Conservation (phyloP, 148 eudicot species). For the Fagopyrum esculentum region DNA sequence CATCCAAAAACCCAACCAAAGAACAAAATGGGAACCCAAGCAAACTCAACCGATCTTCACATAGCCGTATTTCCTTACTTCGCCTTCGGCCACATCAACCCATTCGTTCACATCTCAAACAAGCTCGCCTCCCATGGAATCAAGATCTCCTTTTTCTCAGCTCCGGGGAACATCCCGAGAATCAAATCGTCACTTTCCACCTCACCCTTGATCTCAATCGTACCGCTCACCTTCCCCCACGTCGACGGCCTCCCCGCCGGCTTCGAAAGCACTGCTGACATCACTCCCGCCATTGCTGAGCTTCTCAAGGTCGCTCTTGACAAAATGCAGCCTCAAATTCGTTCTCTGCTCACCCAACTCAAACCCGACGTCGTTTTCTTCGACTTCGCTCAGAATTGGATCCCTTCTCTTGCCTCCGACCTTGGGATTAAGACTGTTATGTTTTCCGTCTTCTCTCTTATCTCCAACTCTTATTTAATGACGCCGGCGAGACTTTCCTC, state of each 20-base stretch:
- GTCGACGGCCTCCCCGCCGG: constrained; percentile 31
- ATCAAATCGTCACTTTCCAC: constrained; percentile 28
- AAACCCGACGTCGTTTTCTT: constrained; percentile 32
- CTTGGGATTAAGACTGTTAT: constrained; percentile 32
- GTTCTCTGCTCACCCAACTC: constrained; percentile 24
- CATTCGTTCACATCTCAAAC: constrained; percentile 45
- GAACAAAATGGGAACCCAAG: too few relatives aligned
- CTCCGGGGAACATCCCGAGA: constrained; percentile 31
- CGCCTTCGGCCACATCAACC: constrained; percentile 59
- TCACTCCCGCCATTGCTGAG: constrained; percentile 16
- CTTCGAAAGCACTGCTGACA: constrained; percentile 34
- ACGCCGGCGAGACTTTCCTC: constrained; percentile 24
- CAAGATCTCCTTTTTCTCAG: constrained; percentile 34
- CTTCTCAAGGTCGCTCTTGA: constrained; percentile 44
- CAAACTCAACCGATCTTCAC: constrained; percentile 13
- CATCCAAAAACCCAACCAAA: too few relatives aligned
- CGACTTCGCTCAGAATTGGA: constrained; percentile 45
- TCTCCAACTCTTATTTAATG: constrained; percentile 22
- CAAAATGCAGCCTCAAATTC: constrained; percentile 43
- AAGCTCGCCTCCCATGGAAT: constrained; percentile 34
- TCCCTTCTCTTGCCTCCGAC: constrained; percentile 33
- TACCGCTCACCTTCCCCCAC: constrained; percentile 33
- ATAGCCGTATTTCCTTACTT: constrained; percentile 45
- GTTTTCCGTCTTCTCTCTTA: constrained; percentile 35
- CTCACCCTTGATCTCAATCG: constrained; percentile 16